These are phyloP conservation scores for Sphaerosporella brunnea DNA, from an alignment of 495 filamentous ascomycete genomes.

Conservation along the genomic window DNA sequence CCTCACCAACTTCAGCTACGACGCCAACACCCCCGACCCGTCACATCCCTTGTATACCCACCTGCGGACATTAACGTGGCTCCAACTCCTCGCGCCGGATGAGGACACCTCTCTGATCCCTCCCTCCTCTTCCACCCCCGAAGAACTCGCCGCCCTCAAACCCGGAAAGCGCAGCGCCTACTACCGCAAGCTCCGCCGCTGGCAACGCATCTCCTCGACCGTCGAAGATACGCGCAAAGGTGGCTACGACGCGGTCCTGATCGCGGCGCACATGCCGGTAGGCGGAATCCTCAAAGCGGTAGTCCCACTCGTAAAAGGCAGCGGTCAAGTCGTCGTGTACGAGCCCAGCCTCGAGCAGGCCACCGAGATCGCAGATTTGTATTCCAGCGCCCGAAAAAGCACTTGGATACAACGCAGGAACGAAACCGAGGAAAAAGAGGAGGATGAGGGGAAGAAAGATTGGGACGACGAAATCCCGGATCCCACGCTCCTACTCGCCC, in stretches of 20 bases:
- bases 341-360: slow-evolving; percentile 61
- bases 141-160: slow-evolving; percentile 47
- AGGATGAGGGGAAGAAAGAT: slow-evolving; percentile 26
- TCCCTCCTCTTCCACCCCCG: slow-evolving; percentile 39
- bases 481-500: slow-evolving; percentile 61
- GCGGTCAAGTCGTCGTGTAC: slow-evolving; percentile 71
- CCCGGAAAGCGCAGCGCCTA: slow-evolving; percentile 60
- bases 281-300: slow-evolving; percentile 51
- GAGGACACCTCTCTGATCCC: slow-evolving; percentile 49
- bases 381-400: slow-evolving; percentile 48
- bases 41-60: slow-evolving; percentile 63
- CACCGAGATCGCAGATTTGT: slow-evolving; percentile 54
- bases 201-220: slow-evolving; percentile 44
- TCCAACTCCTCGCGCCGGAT: slow-evolving; percentile 64
- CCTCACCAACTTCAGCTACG: slow-evolving; percentile 73
- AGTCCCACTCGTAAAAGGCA: slow-evolving; percentile 65
- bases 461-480: slow-evolving; percentile 49
- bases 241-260: slow-evolving; percentile 63
- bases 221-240: slow-evolving; percentile 58
- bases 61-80: slow-evolving; percentile 71
- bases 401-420: slow-evolving; percentile 12
- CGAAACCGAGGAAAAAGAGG: slow-evolving; percentile 23
- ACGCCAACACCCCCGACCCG: slow-evolving; percentile 40
- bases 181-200: slow-evolving; percentile 72
- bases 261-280: slow-evolving; percentile 65